Evolutionary conservation across 306 rosid genomes (phyloP), one percentile per base, ranked within the genome.

Genomic region (Mimosa pudica): DNA sequence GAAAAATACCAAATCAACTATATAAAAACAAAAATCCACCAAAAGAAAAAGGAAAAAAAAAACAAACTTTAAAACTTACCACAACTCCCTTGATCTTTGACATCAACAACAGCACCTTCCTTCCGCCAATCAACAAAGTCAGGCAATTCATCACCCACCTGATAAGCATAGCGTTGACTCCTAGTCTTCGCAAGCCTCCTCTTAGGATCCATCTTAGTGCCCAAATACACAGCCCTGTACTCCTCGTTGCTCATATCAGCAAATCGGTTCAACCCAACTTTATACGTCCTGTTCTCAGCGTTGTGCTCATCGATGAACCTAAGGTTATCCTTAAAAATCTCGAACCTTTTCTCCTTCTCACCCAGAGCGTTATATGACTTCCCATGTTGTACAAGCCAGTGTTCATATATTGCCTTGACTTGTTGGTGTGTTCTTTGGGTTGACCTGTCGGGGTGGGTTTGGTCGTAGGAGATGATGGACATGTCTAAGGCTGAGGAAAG

Each of bases 171-270:
- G 2, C 97, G 89, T 51, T 79, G 54, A 70, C 87, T 89, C 33
- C 41, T 20, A 10, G 63, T 75, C 48, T 76, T 90, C 7, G 54
- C 9, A 33, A 85, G 24, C 78, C 84, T 85, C 72, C 84, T 89
- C 66, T 73, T 87, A 0, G 72, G 71, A 13, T 84, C 84, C 16
- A 71, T 35, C 80, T 45, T 86, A 1, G 93, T 24, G 11, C 99
- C 99, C 7, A 96, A 77, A 81, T 73, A 93, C 87, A 14, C 88
- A 8, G 86, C 77, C 75, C 94, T 69, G 75, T 93, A 96, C 91
- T 96, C 99, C 51, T 89, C 90, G 89, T 93, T 96, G 16, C 94
- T 90, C 20, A 91, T 85, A 89, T 96, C 99, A 4, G 99, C 98
- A 82, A 96, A 96, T 44, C 93, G 89, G 84, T 84, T 96, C 79